A percentile compares a stretch with the other conserved stretches of the same genome.
phyloP scores from a whole-genome alignment of 306 rosid species.

The Arachis hypogaea region DNA sequence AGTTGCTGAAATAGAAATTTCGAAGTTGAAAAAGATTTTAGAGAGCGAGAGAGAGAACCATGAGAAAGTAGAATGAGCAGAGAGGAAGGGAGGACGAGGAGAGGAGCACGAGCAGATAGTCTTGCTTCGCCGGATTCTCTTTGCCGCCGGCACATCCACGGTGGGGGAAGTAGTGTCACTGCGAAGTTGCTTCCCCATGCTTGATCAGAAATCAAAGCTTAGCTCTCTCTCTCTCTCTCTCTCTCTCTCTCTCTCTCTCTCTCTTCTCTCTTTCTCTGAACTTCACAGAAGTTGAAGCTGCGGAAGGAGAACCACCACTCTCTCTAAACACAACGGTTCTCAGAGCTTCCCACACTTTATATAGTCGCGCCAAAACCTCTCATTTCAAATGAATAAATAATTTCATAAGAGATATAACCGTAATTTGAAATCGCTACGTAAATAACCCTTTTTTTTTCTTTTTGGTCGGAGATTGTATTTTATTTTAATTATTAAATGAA shows the following conservation, averaged over 20 bases:
- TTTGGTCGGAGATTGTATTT: neutral
- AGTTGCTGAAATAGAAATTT: conserved; percentile 21
- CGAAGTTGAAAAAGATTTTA: conserved; percentile 11
- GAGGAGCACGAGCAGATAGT: conserved; percentile 77
- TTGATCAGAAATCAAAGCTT: conserved; percentile 22
- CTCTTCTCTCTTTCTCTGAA: no score
- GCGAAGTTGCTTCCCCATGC: conserved; percentile 57
- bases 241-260: neutral
- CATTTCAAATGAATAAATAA: conserved; percentile 33
- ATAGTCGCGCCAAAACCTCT: conserved; percentile 59
- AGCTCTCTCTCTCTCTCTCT: neutral
- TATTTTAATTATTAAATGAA: no score
- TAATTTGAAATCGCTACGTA: neutral
- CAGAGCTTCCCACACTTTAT: conserved; percentile 30
- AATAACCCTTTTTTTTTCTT: neutral
- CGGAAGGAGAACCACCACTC: neutral
- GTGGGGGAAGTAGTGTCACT: conserved; percentile 25
- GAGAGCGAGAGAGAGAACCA: conserved; percentile 52
- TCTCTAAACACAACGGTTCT: conserved; percentile 9
- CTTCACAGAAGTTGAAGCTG: conserved; percentile 36
- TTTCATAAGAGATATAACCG: neutral
- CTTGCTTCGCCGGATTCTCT: conserved; percentile 67
- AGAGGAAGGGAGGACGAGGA: conserved; percentile 66
- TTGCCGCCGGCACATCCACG: conserved; percentile 38
- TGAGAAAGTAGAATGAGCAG: conserved; percentile 63